A percentile compares a stretch with the other conserved stretches of the same genome.
phyloP scores from a whole-genome alignment of 192 early-diverging fungal species.

The Backusella parvicylindrica region DNA sequence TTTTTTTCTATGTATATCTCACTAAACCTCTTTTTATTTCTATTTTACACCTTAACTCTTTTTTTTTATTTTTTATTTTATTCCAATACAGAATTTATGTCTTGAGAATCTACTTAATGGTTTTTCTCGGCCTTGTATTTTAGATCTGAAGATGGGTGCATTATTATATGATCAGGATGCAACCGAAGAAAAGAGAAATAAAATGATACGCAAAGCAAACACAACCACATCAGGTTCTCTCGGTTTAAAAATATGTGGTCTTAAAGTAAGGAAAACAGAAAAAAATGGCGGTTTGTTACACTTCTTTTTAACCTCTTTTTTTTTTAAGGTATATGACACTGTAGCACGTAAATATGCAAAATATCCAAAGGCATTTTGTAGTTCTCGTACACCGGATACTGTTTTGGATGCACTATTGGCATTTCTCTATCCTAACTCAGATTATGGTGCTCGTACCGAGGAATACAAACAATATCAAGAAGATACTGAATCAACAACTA shows the following conservation, averaged over 20 bases:
- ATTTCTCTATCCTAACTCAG: constrained; percentile 51
- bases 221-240: constrained; percentile 61
- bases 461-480: background rate
- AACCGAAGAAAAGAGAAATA: constrained; percentile 59
- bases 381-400: constrained; percentile 47
- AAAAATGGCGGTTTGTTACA: too few relatives aligned
- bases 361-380: constrained; percentile 52
- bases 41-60: background rate
- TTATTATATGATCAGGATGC: constrained; percentile 75
- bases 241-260: constrained; percentile 72
- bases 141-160: constrained; percentile 88
- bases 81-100: constrained; percentile 60
- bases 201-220: constrained; percentile 61
- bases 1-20: constrained; percentile 23
- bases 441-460: background rate
- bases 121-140: constrained; percentile 71
- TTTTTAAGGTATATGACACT: constrained; percentile 50
- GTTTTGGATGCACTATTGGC: constrained; percentile 53
- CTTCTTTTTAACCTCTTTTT: background rate
- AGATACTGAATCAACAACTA: background rate
- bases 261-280: constrained; percentile 47
- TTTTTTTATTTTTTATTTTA: constrained; percentile 4
- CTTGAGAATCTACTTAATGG: constrained; percentile 73
- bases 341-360: constrained; percentile 33
- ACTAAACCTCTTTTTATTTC: background rate